Evolutionary conservation across 1,139 yeast species (phyloP).

Genomic region (Diutina ranongensis): DNA sequence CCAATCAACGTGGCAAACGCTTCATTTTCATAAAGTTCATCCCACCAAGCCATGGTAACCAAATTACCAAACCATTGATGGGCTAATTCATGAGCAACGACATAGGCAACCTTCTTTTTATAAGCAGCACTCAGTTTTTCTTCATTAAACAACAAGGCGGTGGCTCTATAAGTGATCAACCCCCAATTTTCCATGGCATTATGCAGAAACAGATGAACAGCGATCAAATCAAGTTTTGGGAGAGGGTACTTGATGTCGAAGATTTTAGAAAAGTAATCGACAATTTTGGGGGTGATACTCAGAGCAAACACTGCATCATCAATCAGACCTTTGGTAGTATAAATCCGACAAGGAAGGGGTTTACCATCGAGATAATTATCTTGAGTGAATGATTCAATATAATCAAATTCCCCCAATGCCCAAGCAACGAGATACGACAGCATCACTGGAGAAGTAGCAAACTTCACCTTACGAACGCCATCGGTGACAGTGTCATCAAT

Average conservation of each 20-base stretch:
- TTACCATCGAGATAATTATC: slow-evolving; percentile 24
- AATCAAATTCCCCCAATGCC: slow-evolving; percentile 11
- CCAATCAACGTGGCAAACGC: slow-evolving; percentile 56
- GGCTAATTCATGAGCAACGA: slow-evolving; percentile 51
- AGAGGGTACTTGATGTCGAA: slow-evolving; percentile 50
- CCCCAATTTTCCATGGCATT: slow-evolving; percentile 61
- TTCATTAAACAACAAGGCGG: slow-evolving; percentile 40
- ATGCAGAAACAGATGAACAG: slow-evolving; percentile 46
- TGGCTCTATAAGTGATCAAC: slow-evolving; percentile 41
- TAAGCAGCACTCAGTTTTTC: slow-evolving; percentile 35
- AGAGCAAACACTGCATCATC: slow-evolving; percentile 37
- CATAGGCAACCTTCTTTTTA: slow-evolving; percentile 38
- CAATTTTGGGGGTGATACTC: slow-evolving; percentile 39
- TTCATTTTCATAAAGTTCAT: slow-evolving; percentile 52
- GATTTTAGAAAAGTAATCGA: slow-evolving; percentile 37
- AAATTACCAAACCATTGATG: slow-evolving; percentile 58
- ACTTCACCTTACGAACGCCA: slow-evolving; percentile 1
- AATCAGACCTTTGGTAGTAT: slow-evolving; percentile 60
- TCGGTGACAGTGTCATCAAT: background rate
- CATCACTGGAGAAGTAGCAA: slow-evolving; percentile 12
- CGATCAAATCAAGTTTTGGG: slow-evolving; percentile 46
- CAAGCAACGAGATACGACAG: slow-evolving; percentile 14
- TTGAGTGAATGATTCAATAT: slow-evolving; percentile 17
- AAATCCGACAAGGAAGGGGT: slow-evolving; percentile 62
- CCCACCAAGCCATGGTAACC: slow-evolving; percentile 58